Conservation (phyloP, 257 asterid genomes). For the Eustoma russellianum region DNA sequence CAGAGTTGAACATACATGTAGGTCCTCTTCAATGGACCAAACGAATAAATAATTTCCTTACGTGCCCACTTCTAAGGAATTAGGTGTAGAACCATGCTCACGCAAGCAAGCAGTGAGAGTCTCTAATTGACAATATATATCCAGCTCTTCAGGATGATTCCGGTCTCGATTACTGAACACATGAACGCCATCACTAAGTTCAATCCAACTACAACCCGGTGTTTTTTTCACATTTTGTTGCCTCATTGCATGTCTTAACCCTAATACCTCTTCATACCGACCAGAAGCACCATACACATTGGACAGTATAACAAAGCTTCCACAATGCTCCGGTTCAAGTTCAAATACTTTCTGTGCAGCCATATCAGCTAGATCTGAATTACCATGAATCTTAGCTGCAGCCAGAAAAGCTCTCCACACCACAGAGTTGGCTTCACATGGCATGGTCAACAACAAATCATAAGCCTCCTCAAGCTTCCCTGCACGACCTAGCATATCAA, state of each 20-base stretch:
- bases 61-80: slow-evolving; percentile 26
- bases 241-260: slow-evolving; percentile 58
- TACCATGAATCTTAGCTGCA: slow-evolving; percentile 68
- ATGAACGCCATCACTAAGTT: slow-evolving; percentile 51
- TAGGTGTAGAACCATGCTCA: slow-evolving; percentile 26
- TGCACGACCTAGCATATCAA: slow-evolving; percentile 88
- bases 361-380: slow-evolving; percentile 50
- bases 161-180: slow-evolving; percentile 54
- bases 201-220: slow-evolving; percentile 94
- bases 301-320: slow-evolving; percentile 67
- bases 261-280: slow-evolving; percentile 57
- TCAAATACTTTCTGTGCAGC: slow-evolving; percentile 45
- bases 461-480: slow-evolving; percentile 62
- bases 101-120: slow-evolving; percentile 44
- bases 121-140: slow-evolving; percentile 40
- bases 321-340: slow-evolving; percentile 69
- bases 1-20: no score
- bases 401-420: slow-evolving; percentile 77
- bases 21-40: no score
- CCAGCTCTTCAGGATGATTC: slow-evolving; percentile 38
- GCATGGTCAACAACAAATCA: slow-evolving; percentile 49
- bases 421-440: slow-evolving; percentile 55
- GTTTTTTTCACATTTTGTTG: slow-evolving; percentile 66
- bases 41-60: slow-evolving; percentile 9
- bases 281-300: slow-evolving; percentile 74